Conservation (phyloP, 805 yeast species). For the Groenewaldozyma salmanticensis region DNA sequence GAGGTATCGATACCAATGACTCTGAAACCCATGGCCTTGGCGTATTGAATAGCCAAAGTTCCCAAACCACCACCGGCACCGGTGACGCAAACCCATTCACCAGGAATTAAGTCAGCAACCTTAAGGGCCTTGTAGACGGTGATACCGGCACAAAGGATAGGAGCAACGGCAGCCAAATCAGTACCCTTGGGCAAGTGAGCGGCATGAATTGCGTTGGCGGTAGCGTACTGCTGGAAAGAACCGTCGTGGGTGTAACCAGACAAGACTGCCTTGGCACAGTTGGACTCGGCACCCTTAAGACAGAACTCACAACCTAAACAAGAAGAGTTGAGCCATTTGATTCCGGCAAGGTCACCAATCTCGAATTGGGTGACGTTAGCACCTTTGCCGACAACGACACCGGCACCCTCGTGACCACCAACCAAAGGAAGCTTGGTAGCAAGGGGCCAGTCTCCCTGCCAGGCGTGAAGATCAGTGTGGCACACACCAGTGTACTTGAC, state of each 20-base stretch:
- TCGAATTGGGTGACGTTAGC: conserved; percentile 57
- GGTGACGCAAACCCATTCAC: conserved; percentile 67
- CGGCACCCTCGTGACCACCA: conserved; percentile 90
- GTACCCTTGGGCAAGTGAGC: conserved; percentile 67
- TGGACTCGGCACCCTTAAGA: conserved; percentile 54
- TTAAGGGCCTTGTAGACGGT: conserved; percentile 86
- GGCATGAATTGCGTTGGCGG: conserved; percentile 82
- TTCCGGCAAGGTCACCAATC: conserved; percentile 73
- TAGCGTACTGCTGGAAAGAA: conserved; percentile 82
- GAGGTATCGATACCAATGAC: conserved; percentile 68
- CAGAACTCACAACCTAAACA: conserved; percentile 74
- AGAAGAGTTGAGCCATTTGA: conserved; percentile 76
- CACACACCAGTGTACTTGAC: conserved; percentile 87
- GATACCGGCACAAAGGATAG: conserved; percentile 85
- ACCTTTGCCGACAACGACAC: conserved; percentile 73
- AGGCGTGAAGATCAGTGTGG: conserved; percentile 89
- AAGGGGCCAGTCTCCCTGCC: conserved; percentile 92
- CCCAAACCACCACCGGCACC: conserved; percentile 82
- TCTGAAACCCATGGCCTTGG: conserved; percentile 66
- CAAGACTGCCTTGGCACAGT: conserved; percentile 58
- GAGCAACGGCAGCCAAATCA: conserved; percentile 68
- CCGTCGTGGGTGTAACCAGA: conserved; percentile 89
- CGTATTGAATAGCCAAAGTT: conserved; percentile 64
- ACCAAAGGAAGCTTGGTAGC: conserved; percentile 65
- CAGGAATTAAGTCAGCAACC: conserved; percentile 60